phyloP scores from a whole-genome alignment of 768 basidiomycete genomes.

The Cantharellus cinnabarinus region DNA sequence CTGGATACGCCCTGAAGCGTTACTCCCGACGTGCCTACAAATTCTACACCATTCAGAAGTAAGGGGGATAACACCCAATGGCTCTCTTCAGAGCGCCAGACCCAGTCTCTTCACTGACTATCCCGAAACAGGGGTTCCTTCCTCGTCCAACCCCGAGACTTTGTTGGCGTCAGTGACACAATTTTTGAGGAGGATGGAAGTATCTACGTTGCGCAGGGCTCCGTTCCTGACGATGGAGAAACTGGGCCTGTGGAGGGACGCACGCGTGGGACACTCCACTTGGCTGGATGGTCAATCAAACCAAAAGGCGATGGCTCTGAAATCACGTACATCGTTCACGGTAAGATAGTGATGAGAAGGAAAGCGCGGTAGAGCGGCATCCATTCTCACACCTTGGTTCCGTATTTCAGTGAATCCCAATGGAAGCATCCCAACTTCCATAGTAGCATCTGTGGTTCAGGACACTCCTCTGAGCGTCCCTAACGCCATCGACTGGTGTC shows the following conservation, averaged over 20 bases:
- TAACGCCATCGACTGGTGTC: not conserved
- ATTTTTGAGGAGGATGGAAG: constrained; percentile 6
- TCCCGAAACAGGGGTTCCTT: constrained; percentile 5
- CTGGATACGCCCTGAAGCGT: not conserved
- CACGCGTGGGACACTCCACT: constrained; percentile 8
- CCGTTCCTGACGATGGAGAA: constrained; percentile 5
- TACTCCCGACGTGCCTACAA: not conserved
- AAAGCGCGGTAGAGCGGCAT: too few species aligned
- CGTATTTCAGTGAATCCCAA: constrained; percentile 6
- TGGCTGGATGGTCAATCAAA: constrained; percentile 4
- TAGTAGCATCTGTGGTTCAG: constrained; percentile 2
- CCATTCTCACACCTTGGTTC: not conserved
- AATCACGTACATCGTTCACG: constrained; percentile 7
- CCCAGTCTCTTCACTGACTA: not conserved
- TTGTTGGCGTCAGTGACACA: constrained; percentile 7
- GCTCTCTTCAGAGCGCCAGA: not conserved
- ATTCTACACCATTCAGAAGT: constrained; percentile 9
- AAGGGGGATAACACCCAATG: not conserved
- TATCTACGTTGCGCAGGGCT: constrained; percentile 6
- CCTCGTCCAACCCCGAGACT: constrained; percentile 7
- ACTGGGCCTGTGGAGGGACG: constrained; percentile 5
- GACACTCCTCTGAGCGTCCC: constrained; percentile 5
- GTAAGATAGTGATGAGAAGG: not conserved
- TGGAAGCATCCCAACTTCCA: constrained; percentile 4
- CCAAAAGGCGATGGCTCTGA: constrained; percentile 1